A percentile compares a stretch with the other conserved stretches of the same genome.
These are phyloP conservation scores for Colletotrichum tropicale DNA, from an alignment of 2,329 filamentous ascomycete genomes.

Conservation along the genomic window DNA sequence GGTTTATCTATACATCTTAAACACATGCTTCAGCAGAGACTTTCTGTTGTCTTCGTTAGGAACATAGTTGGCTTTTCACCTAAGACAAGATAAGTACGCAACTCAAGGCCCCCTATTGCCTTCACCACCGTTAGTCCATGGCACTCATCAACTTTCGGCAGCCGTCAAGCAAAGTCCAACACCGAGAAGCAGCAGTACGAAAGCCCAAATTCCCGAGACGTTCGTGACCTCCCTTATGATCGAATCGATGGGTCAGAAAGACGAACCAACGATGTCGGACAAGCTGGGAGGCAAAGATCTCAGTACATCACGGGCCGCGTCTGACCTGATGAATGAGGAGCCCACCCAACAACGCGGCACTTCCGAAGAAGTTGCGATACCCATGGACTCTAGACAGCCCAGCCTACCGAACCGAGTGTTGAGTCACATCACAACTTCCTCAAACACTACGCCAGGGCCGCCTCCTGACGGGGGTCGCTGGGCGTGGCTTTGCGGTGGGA, in stretches of 20 bases:
- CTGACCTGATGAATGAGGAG: not conserved
- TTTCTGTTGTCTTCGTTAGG: not conserved
- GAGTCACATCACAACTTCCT: not conserved
- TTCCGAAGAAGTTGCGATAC: not conserved
- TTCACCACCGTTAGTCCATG: not conserved
- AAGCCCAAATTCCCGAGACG: not conserved
- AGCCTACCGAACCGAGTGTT: not conserved
- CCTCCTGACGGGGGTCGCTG: not conserved
- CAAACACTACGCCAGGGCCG: not conserved
- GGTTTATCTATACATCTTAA: not conserved
- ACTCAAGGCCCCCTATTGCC: fast-evolving
- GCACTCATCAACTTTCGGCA: not conserved
- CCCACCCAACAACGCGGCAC: not conserved
- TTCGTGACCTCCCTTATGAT: fast-evolving
- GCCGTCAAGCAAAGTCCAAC: not conserved
- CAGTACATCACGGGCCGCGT: not conserved
- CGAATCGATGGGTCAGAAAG: fast-evolving
- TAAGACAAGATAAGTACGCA: not conserved
- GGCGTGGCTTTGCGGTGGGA: not conserved
- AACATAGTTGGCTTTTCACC: not conserved
- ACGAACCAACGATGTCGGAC: not conserved
- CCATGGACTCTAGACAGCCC: not conserved
- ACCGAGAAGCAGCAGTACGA: not conserved
- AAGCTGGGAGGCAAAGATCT: not conserved
- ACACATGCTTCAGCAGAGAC: not conserved